Base-by-base conservation (phyloP, 2,329 filamentous ascomycete species). In the Hypoxylon sp. region DNA sequence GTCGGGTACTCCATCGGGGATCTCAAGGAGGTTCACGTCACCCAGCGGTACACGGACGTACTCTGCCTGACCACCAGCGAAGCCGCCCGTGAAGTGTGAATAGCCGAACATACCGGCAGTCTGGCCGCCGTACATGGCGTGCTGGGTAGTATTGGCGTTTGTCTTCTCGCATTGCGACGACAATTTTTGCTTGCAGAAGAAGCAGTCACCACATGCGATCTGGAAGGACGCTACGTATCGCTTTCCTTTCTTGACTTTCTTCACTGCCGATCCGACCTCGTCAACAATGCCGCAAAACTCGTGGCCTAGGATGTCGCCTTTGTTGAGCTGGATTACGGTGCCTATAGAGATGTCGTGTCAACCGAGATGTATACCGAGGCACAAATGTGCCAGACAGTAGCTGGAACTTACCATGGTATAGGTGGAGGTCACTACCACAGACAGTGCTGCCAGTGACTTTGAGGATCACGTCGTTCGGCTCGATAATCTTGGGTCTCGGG, bases 191-290 rank as follows among this genome's bases (percentile, higher is more conserved):
- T 90, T 86, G 83, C 93, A 97, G 79, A 90, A 94, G 79, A 88
- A 90, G 82, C 94, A 97, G 50, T 83, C 81, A 6, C 86, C 87
- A 67, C 87, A 89, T 0, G 93, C 92, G 75, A 97, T 96, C 78
- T 96, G 93, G 82, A 97, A 97, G 9, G 90, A 92, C 0, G 91
- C 93, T 0, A 97, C 93, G 19, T 96, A 94, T 30, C 93, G 84
- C 71, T 89, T 86, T 13, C 90, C 91, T 6, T 82, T 79, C 65
- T 88, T 79, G 51, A 90, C 78, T 2, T 84, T 85, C 53, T 79
- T 86, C 2, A 89, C 84, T 0, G 69, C 82, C 0, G 86, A 77
- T 0, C 91, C 91, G 0, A 90, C 80, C 51, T 84, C 80, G 34
- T 86, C 84, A 2, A 85, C 86, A 19, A 87, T 76, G 32, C 86